Evolutionary conservation across 148 eudicot species (phyloP).

Genomic region (Spergularia bocconei): DNA sequence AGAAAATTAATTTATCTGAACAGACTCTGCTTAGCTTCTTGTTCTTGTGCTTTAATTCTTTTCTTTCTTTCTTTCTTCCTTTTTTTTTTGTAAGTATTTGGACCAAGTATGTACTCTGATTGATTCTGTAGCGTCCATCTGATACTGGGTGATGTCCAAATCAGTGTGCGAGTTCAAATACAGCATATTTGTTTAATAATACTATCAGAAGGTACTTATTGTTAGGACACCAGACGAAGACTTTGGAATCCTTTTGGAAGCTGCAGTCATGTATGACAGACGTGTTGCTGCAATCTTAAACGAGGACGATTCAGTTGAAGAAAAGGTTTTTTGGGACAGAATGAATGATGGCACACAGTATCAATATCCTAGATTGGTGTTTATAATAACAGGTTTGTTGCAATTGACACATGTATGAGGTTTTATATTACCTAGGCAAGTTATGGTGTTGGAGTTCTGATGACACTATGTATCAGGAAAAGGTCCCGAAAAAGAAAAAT

Average conservation of each 20-base stretch:
- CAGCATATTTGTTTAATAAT: neutral
- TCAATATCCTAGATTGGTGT: constrained; percentile 75
- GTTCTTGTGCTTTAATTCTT: too few relatives aligned
- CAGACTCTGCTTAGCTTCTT: too few relatives aligned
- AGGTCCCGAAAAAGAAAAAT: constrained; percentile 92
- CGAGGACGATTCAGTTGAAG: constrained; percentile 67
- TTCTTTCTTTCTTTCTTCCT: too few relatives aligned
- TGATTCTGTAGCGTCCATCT: neutral
- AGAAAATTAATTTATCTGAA: too few relatives aligned
- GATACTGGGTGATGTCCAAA: neutral
- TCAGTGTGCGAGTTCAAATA: neutral
- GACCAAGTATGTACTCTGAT: neutral
- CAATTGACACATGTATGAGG: neutral
- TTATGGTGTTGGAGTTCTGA: neutral
- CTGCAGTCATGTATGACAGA: constrained; percentile 96
- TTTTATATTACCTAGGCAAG: constrained; percentile 7
- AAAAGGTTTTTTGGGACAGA: constrained; percentile 59
- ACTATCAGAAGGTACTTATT: constrained; percentile 6
- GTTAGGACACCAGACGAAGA: constrained; percentile 99
- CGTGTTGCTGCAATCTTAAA: constrained; percentile 82
- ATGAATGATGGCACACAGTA: constrained; percentile 51
- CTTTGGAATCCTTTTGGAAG: constrained; percentile 90
- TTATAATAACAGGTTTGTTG: constrained; percentile 76
- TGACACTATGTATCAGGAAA: constrained; percentile 49
- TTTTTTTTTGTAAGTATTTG: neutral